Evolutionary conservation across 2,329 filamentous ascomycete genomes (phyloP).

Genomic region (Fusarium aywerte): DNA sequence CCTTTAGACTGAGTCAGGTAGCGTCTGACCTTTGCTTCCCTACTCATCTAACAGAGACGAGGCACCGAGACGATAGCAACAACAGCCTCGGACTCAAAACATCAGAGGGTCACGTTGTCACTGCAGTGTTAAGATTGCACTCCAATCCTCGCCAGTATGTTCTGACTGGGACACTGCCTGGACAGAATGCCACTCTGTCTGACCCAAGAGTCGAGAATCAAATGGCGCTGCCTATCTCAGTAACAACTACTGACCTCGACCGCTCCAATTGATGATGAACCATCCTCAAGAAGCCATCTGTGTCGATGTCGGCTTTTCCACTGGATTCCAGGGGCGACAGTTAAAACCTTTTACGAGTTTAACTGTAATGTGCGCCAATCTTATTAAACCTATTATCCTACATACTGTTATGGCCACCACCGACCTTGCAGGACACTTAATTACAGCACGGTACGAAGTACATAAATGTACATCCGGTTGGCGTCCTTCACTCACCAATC

Average conservation of each 20-base stretch:
- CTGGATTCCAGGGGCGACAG: slow-evolving; percentile 30
- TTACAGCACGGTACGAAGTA: slow-evolving; percentile 1
- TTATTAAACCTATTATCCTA: not conserved
- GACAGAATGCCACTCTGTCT: slow-evolving; percentile 1
- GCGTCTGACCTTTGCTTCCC: slow-evolving; percentile 39
- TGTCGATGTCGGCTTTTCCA: slow-evolving; percentile 2
- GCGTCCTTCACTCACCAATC: not conserved
- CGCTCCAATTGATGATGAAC: slow-evolving; percentile 9
- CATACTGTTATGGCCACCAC: not conserved
- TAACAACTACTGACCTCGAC: not conserved
- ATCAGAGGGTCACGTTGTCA: slow-evolving; percentile 39
- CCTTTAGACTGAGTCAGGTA: slow-evolving; percentile 39
- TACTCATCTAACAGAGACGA: slow-evolving; percentile 41
- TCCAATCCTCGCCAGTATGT: slow-evolving; percentile 21
- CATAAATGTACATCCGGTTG: not conserved
- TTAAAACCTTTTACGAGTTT: not conserved
- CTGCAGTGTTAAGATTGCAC: slow-evolving; percentile 40
- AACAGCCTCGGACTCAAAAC: slow-evolving; percentile 34
- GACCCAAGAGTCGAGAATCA: not conserved
- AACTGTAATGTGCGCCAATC: not conserved
- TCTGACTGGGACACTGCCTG: not conserved
- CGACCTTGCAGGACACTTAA: not conserved
- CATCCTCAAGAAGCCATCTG: not conserved
- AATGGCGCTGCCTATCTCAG: not conserved
- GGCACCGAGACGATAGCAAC: slow-evolving; percentile 31